A percentile compares a stretch with the other conserved stretches of the same genome.
Conservation (phyloP, 2,329 filamentous ascomycete genomes). For the Chrysoporthe cubensis region DNA sequence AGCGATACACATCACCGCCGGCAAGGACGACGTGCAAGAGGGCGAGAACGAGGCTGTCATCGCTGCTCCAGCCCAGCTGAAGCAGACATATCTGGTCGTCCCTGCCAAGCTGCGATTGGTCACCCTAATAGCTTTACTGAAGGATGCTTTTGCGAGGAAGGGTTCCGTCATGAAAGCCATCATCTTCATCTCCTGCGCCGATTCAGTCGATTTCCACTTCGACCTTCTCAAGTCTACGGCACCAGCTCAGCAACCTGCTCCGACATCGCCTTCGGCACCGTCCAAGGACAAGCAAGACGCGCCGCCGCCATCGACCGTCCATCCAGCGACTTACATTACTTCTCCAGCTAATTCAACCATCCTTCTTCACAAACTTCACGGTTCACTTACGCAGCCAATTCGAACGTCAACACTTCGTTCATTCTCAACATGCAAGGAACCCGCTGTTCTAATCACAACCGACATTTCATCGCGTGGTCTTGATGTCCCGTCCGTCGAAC, state of each 20-base stretch:
- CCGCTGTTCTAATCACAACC: constrained; percentile 86
- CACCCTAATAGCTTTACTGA: constrained; percentile 81
- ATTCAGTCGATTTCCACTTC: constrained; percentile 96
- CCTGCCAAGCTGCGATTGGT: constrained; percentile 91
- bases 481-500: constrained; percentile 91
- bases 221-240: constrained; percentile 67
- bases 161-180: constrained; percentile 97
- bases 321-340: constrained; percentile 72
- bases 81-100: constrained; percentile 86
- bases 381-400: constrained; percentile 84
- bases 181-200: constrained; percentile 94
- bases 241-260: constrained; percentile 37
- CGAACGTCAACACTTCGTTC: constrained; percentile 84
- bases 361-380: constrained; percentile 85
- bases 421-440: constrained; percentile 74
- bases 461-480: constrained; percentile 95
- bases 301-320: constrained; percentile 51
- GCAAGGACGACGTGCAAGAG: constrained; percentile 53
- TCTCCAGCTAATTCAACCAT: constrained; percentile 73
- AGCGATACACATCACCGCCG: constrained; percentile 80
- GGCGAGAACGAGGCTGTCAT: constrained; percentile 61
- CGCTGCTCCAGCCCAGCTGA: constrained; percentile 87
- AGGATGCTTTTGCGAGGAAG: constrained; percentile 83
- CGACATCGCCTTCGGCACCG: constrained; percentile 30
- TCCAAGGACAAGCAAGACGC: constrained; percentile 38